Percentiles rank a stretch among this genome's conserved stretches.
These are phyloP conservation scores for Hypoxylon sp. DNA, from an alignment of 2,329 filamentous ascomycete species.

Conservation along the genomic window DNA sequence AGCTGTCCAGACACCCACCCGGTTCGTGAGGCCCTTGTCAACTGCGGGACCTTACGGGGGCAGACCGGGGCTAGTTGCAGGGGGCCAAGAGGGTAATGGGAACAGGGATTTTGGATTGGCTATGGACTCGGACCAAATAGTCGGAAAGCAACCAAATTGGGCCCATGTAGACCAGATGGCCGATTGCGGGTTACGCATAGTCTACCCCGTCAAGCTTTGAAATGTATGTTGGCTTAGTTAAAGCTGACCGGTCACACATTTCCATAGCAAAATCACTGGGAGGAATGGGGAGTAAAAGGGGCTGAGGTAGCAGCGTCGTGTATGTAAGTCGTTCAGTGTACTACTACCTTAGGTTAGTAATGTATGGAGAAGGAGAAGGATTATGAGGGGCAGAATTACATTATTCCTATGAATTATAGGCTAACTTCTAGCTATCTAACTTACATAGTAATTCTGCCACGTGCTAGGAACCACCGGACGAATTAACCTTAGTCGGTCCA, in stretches of 20 bases:
- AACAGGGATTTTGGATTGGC: conserved; percentile 43
- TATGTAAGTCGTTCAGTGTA: neutral
- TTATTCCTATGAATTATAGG: neutral
- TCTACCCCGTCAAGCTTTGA: conserved; percentile 18
- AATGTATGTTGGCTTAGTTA: conserved; percentile 22
- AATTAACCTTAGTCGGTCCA: conserved; percentile 37
- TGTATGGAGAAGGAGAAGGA: neutral
- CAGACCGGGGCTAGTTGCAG: conserved; percentile 37
- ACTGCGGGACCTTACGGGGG: conserved; percentile 42
- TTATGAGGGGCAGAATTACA: neutral
- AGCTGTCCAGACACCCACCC: conserved; percentile 38
- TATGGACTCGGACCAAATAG: conserved; percentile 32
- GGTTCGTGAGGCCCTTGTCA: conserved; percentile 41
- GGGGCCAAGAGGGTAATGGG: conserved; percentile 35
- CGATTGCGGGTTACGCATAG: conserved; percentile 28
- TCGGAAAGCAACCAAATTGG: conserved; percentile 38
- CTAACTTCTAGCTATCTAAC: neutral
- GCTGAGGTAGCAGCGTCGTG: neutral
- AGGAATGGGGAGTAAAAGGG: neutral
- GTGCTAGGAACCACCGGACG: conserved; percentile 26
- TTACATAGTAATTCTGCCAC: conserved; percentile 24
- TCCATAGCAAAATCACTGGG: neutral
- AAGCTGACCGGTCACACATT: conserved; percentile 7
- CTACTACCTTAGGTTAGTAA: neutral
- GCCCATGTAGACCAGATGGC: conserved; percentile 33